Conservation (phyloP, 2,329 filamentous ascomycete species). For the Nigrograna mackinnonii region DNA sequence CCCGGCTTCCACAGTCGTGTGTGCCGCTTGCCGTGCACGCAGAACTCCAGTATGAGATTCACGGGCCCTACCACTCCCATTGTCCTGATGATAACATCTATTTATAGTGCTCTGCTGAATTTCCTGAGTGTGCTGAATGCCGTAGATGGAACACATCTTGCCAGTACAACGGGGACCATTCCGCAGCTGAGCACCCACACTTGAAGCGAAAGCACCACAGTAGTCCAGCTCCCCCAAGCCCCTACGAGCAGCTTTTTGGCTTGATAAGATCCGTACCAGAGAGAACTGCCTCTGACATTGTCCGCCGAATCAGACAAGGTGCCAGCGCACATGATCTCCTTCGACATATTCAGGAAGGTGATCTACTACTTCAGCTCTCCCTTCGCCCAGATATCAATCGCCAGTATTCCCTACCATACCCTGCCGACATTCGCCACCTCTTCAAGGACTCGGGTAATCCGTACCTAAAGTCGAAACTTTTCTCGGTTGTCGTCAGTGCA, state of each 20-base stretch:
- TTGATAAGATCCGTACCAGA: neutral
- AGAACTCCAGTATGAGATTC: too few species aligned
- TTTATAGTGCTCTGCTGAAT: too few species aligned
- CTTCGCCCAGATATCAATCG: neutral
- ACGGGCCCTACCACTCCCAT: too few species aligned
- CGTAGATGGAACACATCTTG: too few species aligned
- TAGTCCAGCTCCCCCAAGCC: too few species aligned
- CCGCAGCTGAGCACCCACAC: too few species aligned
- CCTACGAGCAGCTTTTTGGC: neutral
- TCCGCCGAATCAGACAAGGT: neutral
- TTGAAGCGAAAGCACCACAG: too few species aligned
- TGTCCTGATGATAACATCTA: too few species aligned
- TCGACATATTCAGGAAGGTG: neutral
- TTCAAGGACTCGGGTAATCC: neutral
- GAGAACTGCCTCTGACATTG: neutral
- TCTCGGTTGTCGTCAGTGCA: neutral
- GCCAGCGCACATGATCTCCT: neutral
- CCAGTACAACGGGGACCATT: too few species aligned
- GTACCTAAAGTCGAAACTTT: neutral
- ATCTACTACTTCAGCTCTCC: constrained; percentile 1
- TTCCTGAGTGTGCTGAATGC: too few species aligned
- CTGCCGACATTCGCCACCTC: neutral
- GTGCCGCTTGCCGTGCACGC: too few species aligned
- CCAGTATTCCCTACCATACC: neutral
- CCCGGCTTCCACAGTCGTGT: too few species aligned